phyloP scores from a whole-genome alignment of 371 early-diverging fungal genomes.

The Rhizopus stolonifer region DNA sequence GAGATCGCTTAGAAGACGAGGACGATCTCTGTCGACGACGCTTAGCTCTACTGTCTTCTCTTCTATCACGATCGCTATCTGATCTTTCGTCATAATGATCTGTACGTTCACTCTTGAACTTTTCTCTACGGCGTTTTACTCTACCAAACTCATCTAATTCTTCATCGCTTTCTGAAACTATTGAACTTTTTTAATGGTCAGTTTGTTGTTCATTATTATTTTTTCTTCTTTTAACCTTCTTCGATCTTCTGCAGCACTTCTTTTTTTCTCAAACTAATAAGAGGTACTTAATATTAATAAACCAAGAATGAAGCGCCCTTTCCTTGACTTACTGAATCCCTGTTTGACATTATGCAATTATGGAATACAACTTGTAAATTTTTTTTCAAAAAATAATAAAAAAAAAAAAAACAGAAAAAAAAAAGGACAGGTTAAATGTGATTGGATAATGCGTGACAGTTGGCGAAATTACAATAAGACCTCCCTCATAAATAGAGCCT shows the following conservation, averaged over 20 bases:
- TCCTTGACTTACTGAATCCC: constrained; percentile 1
- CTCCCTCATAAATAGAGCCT: no score
- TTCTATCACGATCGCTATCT: constrained; percentile 18
- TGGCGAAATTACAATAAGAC: neutral
- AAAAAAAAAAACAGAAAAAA: neutral
- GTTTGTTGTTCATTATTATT: neutral
- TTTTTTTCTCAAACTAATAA: neutral
- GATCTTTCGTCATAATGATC: constrained; percentile 75
- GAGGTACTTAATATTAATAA: no score
- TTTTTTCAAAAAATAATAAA: neutral
- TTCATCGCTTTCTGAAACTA: constrained; percentile 26
- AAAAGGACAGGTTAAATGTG: neutral
- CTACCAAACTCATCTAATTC: constrained; percentile 51
- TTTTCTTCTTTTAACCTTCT: neutral
- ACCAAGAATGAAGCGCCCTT: no score
- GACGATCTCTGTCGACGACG: constrained; percentile 29
- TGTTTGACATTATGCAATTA: constrained; percentile 4
- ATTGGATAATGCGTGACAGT: constrained; percentile 2
- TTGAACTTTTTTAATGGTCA: constrained; percentile 4
- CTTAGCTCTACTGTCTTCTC: constrained; percentile 19
- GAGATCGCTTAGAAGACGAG: constrained; percentile 21
- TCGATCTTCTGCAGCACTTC: neutral
- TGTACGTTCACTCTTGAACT: constrained; percentile 30
- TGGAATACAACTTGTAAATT: neutral
- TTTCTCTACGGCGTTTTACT: constrained; percentile 46